Base-by-base conservation (phyloP, 2,329 filamentous ascomycete species). In the Alternaria triticimaculans region DNA sequence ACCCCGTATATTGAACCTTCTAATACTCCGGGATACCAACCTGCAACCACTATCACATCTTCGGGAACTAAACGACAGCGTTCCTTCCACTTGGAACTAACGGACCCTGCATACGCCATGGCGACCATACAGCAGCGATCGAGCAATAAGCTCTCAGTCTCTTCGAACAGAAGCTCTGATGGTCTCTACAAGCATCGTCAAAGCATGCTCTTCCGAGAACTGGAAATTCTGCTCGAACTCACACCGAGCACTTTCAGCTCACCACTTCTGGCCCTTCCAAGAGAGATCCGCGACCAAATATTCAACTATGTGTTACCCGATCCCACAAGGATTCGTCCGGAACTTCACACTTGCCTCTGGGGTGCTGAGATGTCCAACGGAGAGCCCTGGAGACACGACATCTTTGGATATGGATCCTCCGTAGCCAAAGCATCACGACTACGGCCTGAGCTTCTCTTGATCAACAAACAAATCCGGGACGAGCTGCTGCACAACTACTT, bases 301-400 rank as follows among this genome's bases (percentile, higher is more conserved):
- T 70, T 76, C 54, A 62, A 67, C 41, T 68, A 76, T 60, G 69
- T 77, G 2, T 50, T 79, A 7, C 77, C 76, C 1, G 61, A 70
- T 1, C 57, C 48, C 5, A 51, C 48, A 12, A 59, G 58, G 4
- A 45, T 30, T 20, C 71, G 73, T 14, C 72, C 76, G 11, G 76
- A 77, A 49, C 66, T 80, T 8, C 77, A 78, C 57, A 79, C 76
- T 4, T 77, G 75, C 59, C 64, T 79, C 2, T 79, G 77, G 77
- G 70, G 72, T 26, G 75, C 76, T 3, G 75, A 78, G 46, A 78
- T 79, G 76, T 65, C 72, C 25, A 67, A 71, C 23, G 62, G 65
- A 11, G 76, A 79, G 21, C 75, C 76, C 12, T 80, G 77, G 77
- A 63, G 74, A 43, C 76, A 77, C 63, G 72, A 75, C 54, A 72